phyloP scores from a whole-genome alignment of 1,139 yeast species.

The Zygoascus hellenicus region DNA sequence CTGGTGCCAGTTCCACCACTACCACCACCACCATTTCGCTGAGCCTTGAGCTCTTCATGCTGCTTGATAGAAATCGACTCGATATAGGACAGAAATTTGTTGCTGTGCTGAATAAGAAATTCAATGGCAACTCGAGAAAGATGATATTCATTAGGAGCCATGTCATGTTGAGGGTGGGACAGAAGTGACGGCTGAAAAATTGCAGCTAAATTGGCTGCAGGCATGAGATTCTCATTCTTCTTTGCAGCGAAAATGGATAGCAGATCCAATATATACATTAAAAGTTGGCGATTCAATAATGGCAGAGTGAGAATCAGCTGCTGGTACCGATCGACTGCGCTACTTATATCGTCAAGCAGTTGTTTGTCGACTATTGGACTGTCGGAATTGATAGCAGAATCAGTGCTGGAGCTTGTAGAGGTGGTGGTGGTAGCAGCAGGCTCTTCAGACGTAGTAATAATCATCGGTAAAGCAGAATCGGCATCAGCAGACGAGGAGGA shows the following conservation, averaged over 20 bases:
- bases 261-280: conserved; percentile 84
- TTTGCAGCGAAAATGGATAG: conserved; percentile 80
- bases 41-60: conserved; percentile 24
- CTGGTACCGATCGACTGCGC: conserved; percentile 69
- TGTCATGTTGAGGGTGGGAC: conserved; percentile 87
- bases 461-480: neutral
- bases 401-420: no score
- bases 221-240: conserved; percentile 77
- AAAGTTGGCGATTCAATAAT: conserved; percentile 63
- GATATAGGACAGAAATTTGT: conserved; percentile 60
- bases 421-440: no score
- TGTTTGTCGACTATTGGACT: conserved; percentile 1
- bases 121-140: conserved; percentile 82
- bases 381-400: conserved; percentile 1
- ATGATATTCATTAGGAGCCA: conserved; percentile 88
- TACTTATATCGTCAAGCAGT: conserved; percentile 47
- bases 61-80: conserved; percentile 31
- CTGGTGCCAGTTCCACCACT: neutral
- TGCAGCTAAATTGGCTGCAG: conserved; percentile 89
- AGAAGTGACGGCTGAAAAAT: conserved; percentile 93
- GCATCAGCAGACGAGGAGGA: neutral
- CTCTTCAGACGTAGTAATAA: conserved; percentile 3
- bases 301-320: conserved; percentile 62
- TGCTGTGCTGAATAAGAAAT: conserved; percentile 73
- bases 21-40: neutral